Evolutionary conservation across 257 asterid species (phyloP).

Genomic region (Jasminum sambac): DNA sequence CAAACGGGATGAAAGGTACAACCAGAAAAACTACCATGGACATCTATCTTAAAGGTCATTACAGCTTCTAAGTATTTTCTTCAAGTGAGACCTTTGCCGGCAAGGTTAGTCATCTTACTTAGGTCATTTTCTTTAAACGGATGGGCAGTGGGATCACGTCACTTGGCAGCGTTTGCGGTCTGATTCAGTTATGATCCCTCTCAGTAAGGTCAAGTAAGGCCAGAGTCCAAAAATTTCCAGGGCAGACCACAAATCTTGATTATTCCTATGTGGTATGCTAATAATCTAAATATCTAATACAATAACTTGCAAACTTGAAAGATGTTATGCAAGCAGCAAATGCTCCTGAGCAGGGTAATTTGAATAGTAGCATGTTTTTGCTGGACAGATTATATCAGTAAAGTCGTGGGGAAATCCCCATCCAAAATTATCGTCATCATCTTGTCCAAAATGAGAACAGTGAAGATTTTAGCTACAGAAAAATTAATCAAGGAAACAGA

Average conservation of each 20-base stretch:
- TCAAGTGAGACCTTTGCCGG: background rate
- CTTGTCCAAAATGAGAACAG: conserved; percentile 4
- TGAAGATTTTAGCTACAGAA: background rate
- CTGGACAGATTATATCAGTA: background rate
- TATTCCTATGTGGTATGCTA: background rate
- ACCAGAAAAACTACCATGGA: background rate
- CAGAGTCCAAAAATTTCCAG: background rate
- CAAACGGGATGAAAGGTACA: background rate
- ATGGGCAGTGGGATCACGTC: background rate
- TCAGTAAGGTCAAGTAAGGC: background rate
- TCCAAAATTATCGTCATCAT: background rate
- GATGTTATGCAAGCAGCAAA: background rate
- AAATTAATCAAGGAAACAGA: background rate
- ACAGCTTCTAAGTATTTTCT: background rate
- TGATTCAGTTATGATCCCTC: background rate
- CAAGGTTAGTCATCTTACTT: background rate
- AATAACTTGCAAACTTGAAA: background rate
- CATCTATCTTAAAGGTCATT: background rate
- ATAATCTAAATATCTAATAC: background rate
- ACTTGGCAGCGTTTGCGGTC: background rate
- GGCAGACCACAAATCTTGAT: background rate
- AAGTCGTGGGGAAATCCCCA: background rate
- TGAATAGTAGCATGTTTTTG: background rate
- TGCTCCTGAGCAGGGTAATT: background rate
- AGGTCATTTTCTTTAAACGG: background rate